Conservation (phyloP, 345 rosid species). For the Citrus sp. region DNA sequence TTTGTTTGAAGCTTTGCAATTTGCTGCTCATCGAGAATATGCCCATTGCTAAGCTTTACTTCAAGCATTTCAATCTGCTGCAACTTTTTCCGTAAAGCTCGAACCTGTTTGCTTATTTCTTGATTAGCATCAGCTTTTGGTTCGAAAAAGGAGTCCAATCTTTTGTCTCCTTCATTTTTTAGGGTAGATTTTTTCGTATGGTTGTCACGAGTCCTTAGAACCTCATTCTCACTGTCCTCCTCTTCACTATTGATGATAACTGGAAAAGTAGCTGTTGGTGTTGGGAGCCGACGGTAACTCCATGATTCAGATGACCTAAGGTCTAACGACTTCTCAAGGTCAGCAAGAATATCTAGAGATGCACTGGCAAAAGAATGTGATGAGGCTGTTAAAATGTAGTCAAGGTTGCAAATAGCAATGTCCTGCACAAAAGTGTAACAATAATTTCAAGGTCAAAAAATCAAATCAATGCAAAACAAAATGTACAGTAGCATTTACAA, state of each 20-base stretch:
- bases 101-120: constrained; percentile 57
- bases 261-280: constrained; percentile 83
- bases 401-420: constrained; percentile 79
- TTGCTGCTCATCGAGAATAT: constrained; percentile 87
- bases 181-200: constrained; percentile 26
- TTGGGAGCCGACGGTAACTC: constrained; percentile 84
- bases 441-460: constrained; percentile 8
- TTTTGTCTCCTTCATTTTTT: constrained; percentile 24
- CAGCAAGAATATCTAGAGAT: constrained; percentile 67
- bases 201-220: constrained; percentile 58
- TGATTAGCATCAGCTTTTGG: constrained; percentile 48
- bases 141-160: constrained; percentile 60
- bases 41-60: constrained; percentile 65
- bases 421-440: constrained; percentile 52
- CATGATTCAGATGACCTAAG: constrained; percentile 81
- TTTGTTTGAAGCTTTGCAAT: constrained; percentile 79
- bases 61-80: constrained; percentile 97
- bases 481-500: neutral
- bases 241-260: constrained; percentile 75
- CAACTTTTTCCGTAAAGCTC: constrained; percentile 79
- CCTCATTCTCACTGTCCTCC: constrained; percentile 64
- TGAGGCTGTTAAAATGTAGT: constrained; percentile 66
- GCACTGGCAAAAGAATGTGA: constrained; percentile 68
- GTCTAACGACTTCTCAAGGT: constrained; percentile 77
- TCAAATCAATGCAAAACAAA: neutral